Base-by-base conservation (phyloP, 331 rosid genomes). In the Telfairia occidentalis region DNA sequence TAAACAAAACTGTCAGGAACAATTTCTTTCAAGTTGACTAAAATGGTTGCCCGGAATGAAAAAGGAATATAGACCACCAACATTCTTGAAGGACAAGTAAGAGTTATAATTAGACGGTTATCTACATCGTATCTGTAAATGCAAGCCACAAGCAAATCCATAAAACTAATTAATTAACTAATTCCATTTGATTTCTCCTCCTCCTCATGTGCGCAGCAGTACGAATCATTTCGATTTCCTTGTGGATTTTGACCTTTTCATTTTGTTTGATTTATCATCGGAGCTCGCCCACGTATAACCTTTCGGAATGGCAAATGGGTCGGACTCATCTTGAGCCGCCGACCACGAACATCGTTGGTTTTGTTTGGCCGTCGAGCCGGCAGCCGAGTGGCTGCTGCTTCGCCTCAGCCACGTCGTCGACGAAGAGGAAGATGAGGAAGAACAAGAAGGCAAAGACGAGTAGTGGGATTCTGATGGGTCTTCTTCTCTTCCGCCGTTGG, bases 241-340 rank as follows among this genome's bases (percentile, higher is more conserved):
- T 16, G 78, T 43, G 45, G 98, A 86, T 83, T 88, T 94, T 7
- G 96, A 89, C 76, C 84, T 88, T 75, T 84, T 94, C 88, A 88
- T 30, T 79, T 88, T 94, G 58, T 74, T 34, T 61, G 89, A 87
- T 57, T 83, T 88, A 30, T 91, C 95, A 55, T 88, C 92, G 1
- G 77, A 77, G 59, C 85, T 89, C 7, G 85, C 83, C 98, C 97
- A 91, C 10, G 87, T 71, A 66, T 91, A 94, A 43, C 92, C 92
- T 5, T 78, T 82, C 5, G 98, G 98, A 80, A 94, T 94, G 2
- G 88, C 92, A 71, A 94, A 94, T 58, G 98, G 98, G 43, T 94
- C 98, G 5, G 81, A 58, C 40, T 89, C 92, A 57, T 76, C 85
- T 35, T 63, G 66, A 37, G 23, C 64, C 0, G 76, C 84, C 55